phyloP scores from a whole-genome alignment of 306 rosid genomes.

The Ormosia emarginata region DNA sequence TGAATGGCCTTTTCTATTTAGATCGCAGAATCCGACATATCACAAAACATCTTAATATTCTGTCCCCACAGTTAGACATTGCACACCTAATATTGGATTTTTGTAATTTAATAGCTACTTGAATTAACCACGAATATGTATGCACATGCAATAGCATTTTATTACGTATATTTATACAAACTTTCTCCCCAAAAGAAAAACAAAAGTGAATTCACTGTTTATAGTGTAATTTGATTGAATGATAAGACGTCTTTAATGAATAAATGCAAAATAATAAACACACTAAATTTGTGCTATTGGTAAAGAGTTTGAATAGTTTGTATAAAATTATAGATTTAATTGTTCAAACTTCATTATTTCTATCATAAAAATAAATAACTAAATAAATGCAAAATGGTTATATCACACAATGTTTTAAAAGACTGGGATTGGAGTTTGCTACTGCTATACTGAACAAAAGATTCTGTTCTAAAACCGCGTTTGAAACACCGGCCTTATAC shows the following conservation, averaged over 20 bases:
- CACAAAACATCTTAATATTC: neutral
- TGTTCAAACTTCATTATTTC: no score
- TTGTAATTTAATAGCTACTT: neutral
- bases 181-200: neutral
- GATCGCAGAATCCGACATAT: neutral
- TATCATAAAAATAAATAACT: no score
- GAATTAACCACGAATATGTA: neutral
- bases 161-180: neutral
- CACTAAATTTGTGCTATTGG: no score
- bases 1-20: neutral
- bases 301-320: no score
- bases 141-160: neutral
- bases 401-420: neutral
- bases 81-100: neutral
- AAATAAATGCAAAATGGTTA: neutral
- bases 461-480: neutral
- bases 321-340: no score
- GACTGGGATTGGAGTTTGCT: neutral
- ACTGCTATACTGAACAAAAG: neutral
- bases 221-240: neutral
- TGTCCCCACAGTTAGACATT: neutral
- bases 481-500: neutral
- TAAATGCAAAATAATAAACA: neutral
- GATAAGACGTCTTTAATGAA: neutral
- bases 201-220: neutral